Conservation (phyloP, 805 yeast genomes). For the Cyberlindnera subsufficiens region DNA sequence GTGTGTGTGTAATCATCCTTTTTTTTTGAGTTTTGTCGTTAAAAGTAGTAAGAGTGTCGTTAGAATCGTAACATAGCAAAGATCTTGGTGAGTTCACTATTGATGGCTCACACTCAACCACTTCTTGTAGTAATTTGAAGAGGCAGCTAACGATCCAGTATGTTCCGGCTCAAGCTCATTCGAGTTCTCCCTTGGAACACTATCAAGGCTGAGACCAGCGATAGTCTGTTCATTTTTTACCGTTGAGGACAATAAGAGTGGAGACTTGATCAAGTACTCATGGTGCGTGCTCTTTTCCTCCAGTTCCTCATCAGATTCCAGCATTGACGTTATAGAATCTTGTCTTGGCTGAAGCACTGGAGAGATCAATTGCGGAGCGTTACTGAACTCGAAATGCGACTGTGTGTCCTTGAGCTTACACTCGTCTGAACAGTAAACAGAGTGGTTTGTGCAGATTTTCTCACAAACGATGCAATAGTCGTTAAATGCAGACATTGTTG, state of each 20-base stretch:
- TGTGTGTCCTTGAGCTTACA: constrained; percentile 30
- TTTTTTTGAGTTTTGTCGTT: too few species aligned
- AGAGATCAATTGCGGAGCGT: constrained; percentile 24
- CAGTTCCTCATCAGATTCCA: constrained; percentile 13
- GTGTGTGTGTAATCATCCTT: too few species aligned
- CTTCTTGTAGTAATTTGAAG: constrained; percentile 25
- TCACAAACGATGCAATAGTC: constrained; percentile 58
- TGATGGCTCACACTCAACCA: constrained; percentile 17
- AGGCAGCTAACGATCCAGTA: constrained; percentile 20
- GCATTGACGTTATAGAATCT: constrained; percentile 17
- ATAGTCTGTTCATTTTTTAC: constrained; percentile 20
- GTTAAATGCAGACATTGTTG: constrained; percentile 32
- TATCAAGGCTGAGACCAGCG: constrained; percentile 21
- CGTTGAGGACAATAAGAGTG: constrained; percentile 20
- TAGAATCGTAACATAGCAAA: too few species aligned
- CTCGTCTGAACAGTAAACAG: constrained; percentile 41
- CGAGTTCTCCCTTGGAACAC: constrained; percentile 15
- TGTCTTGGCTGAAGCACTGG: constrained; percentile 25
- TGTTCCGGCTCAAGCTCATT: constrained; percentile 13
- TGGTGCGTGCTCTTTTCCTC: constrained; percentile 13
- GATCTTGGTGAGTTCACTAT: not conserved
- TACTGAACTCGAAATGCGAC: constrained; percentile 21
- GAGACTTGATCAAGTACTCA: constrained; percentile 24
- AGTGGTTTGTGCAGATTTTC: constrained; percentile 36
- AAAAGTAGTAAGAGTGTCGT: too few species aligned